Evolutionary conservation across 1,284 basidiomycete genomes (phyloP).

Genomic region (Cutaneotrichosporon dermatis): DNA sequence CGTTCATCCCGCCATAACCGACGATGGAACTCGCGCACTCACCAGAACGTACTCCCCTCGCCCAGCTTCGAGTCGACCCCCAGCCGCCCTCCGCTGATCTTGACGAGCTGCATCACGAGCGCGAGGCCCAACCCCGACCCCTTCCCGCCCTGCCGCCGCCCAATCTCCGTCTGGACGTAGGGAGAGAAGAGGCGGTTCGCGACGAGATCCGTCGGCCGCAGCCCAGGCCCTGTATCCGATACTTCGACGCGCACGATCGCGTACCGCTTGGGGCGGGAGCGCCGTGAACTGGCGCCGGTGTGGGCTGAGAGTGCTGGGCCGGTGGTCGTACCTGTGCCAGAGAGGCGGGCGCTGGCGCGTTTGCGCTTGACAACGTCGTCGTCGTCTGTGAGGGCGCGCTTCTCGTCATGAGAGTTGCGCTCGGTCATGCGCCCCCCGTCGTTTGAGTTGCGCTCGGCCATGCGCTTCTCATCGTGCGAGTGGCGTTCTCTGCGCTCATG

Average conservation of each 20-base stretch:
- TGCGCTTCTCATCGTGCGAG: neutral
- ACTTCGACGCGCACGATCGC: slow-evolving; percentile 70
- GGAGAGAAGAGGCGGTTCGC: slow-evolving; percentile 51
- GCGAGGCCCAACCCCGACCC: slow-evolving; percentile 84
- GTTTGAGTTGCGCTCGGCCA: too few species aligned
- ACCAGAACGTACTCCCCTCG: slow-evolving; percentile 48
- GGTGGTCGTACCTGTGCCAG: neutral
- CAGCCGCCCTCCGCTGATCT: slow-evolving; percentile 70
- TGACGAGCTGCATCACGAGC: slow-evolving; percentile 83
- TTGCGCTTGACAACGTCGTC: too few species aligned
- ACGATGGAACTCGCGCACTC: slow-evolving; percentile 1
- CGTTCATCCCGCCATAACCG: too few species aligned
- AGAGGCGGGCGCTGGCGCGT: neutral
- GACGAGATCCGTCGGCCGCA: slow-evolving; percentile 64
- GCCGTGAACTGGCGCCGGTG: neutral
- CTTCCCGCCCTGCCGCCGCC: slow-evolving; percentile 76
- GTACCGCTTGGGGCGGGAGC: slow-evolving; percentile 2
- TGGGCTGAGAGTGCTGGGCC: too few species aligned
- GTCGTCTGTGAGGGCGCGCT: neutral
- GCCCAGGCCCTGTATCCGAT: slow-evolving; percentile 73
- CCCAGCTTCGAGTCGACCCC: slow-evolving; percentile 53
- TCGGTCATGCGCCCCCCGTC: too few species aligned
- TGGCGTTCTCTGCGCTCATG: too few species aligned
- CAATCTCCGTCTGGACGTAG: slow-evolving; percentile 53
- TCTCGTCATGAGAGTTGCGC: neutral